These are phyloP conservation scores for Podila verticillata DNA, from an alignment of 192 early-diverging fungal species.

Conservation along the genomic window DNA sequence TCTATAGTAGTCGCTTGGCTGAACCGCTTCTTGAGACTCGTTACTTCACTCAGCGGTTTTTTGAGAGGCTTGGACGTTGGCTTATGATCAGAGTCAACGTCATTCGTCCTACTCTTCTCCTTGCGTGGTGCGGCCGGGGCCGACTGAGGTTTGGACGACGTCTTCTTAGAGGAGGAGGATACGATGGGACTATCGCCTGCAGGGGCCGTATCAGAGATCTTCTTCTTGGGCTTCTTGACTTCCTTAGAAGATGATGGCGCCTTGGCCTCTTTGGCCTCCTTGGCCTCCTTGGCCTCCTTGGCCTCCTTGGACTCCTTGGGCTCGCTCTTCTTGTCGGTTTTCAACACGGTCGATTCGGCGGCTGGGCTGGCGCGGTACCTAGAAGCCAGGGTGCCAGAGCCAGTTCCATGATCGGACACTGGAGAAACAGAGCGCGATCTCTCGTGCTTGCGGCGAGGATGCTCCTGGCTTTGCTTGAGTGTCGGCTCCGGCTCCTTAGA, in stretches of 20 bases:
- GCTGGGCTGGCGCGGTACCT: too few species aligned
- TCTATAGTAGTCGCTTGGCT: slow-evolving; percentile 10
- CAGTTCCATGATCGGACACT: too few species aligned
- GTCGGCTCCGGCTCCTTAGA: too few species aligned
- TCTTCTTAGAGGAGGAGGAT: background rate
- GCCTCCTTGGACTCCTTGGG: background rate
- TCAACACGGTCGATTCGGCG: background rate
- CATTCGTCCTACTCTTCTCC: background rate
- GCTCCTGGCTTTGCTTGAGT: too few species aligned
- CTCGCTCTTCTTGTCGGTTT: background rate
- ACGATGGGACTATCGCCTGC: background rate
- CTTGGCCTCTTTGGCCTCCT: too few species aligned
- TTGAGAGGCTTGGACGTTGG: background rate
- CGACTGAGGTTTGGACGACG: background rate
- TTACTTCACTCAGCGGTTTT: background rate
- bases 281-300: too few species aligned
- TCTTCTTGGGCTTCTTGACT: slow-evolving; percentile 1
- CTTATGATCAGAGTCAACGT: background rate
- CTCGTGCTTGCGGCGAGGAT: too few species aligned
- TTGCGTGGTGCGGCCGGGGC: background rate
- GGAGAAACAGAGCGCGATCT: too few species aligned
- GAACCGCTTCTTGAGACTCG: slow-evolving; percentile 35
- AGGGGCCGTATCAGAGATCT: background rate
- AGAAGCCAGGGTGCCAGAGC: too few species aligned
- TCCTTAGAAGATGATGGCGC: background rate